Percentiles rank a stretch among this genome's conserved stretches.
These are phyloP conservation scores for Eucalyptus curtisii DNA, from an alignment of 345 rosid species.

Conservation along the genomic window DNA sequence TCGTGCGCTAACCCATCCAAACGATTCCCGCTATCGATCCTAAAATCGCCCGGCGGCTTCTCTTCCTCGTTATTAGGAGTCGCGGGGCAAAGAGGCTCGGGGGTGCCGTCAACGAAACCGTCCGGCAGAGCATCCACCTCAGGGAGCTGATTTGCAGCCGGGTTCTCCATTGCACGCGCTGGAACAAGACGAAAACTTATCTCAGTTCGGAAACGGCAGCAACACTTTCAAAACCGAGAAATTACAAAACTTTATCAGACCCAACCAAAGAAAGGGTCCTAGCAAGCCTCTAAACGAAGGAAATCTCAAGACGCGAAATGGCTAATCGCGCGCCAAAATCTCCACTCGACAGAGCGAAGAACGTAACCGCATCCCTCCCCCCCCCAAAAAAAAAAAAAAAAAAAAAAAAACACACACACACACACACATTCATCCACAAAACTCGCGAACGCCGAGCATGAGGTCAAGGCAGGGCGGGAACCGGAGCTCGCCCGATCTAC, in stretches of 20 bases:
- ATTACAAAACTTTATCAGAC: neutral
- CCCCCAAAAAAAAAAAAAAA: too few relatives aligned
- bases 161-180: slow-evolving; percentile 42
- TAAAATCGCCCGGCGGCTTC: slow-evolving; percentile 14
- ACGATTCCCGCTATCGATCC: slow-evolving; percentile 7
- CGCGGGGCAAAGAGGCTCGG: slow-evolving; percentile 36
- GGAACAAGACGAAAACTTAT: neutral
- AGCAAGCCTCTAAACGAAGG: neutral
- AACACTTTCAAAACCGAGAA: neutral
- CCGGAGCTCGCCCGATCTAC: neutral
- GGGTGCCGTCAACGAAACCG: slow-evolving; percentile 76
- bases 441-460: neutral
- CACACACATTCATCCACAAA: neutral
- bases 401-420: too few relatives aligned
- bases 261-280: neutral
- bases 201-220: neutral
- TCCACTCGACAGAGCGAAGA: neutral
- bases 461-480: neutral
- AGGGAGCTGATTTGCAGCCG: slow-evolving; percentile 60
- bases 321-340: neutral
- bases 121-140: slow-evolving; percentile 89
- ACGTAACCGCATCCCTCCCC: neutral
- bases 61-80: slow-evolving; percentile 33
- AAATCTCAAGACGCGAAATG: neutral
- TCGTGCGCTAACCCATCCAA: slow-evolving; percentile 9